These are phyloP conservation scores for Fusarium proliferatum DNA, from an alignment of 2,329 filamentous ascomycete species.

Conservation along the genomic window DNA sequence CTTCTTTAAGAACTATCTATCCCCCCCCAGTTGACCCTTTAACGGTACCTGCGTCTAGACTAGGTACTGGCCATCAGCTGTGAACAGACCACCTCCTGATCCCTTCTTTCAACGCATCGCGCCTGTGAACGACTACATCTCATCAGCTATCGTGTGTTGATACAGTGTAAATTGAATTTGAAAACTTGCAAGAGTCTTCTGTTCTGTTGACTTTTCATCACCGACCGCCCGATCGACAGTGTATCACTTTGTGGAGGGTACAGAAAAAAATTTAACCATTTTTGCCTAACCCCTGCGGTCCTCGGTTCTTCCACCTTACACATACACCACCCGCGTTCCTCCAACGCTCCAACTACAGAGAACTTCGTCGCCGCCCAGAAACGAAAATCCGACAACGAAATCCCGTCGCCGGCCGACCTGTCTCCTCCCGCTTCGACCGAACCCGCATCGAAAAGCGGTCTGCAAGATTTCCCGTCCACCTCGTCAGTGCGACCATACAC, in stretches of 20 bases:
- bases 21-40: constrained; percentile 40
- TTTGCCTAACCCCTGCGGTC: constrained; percentile 18
- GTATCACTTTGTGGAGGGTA: constrained; percentile 27
- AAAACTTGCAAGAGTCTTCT: constrained; percentile 14
- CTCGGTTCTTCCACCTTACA: constrained; percentile 21
- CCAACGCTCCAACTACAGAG: constrained; percentile 12
- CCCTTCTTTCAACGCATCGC: constrained; percentile 32
- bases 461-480: constrained; percentile 21
- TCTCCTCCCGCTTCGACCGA: constrained; percentile 23
- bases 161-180: constrained; percentile 24
- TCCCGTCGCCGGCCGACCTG: constrained; percentile 45
- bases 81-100: constrained; percentile 48
- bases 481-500: constrained; percentile 35
- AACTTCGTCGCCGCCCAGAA: constrained; percentile 16
- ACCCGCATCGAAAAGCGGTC: constrained; percentile 27
- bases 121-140: constrained; percentile 35
- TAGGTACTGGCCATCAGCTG: constrained; percentile 15
- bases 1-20: constrained; percentile 17
- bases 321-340: constrained; percentile 10
- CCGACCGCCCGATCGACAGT: constrained; percentile 26
- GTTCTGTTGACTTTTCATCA: constrained; percentile 12
- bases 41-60: constrained; percentile 46
- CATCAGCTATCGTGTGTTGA: constrained; percentile 23
- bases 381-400: constrained; percentile 15
- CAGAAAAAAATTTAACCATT: constrained; percentile 29